These are phyloP conservation scores for Saccharata proteae DNA, from an alignment of 2,329 filamentous ascomycete genomes.

Conservation along the genomic window DNA sequence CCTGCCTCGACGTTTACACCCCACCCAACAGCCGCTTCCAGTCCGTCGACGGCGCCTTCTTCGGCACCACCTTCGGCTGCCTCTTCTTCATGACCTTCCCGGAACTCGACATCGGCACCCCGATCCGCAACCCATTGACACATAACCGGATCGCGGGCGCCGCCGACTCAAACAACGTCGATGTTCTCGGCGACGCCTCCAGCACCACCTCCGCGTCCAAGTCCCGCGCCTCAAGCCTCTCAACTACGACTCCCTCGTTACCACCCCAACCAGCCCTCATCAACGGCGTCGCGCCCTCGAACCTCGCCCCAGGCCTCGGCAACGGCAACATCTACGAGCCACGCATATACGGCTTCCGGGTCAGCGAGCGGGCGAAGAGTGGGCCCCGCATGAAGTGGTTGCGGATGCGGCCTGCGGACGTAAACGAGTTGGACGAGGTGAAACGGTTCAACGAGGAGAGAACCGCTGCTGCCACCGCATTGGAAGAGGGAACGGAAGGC, in stretches of 20 bases:
- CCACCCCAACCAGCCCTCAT: constrained; percentile 44
- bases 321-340: constrained; percentile 79
- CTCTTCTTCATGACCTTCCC: constrained; percentile 98
- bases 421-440: constrained; percentile 72
- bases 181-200: constrained; percentile 20
- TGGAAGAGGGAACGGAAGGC: constrained; percentile 22
- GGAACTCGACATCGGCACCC: constrained; percentile 73
- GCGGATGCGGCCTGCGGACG: constrained; percentile 66
- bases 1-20: constrained; percentile 92
- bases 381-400: constrained; percentile 97
- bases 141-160: constrained; percentile 29
- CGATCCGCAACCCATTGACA: constrained; percentile 44
- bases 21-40: constrained; percentile 96
- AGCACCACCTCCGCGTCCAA: constrained; percentile 21
- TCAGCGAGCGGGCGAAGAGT: constrained; percentile 78
- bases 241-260: constrained; percentile 18
- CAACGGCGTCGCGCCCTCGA: constrained; percentile 77
- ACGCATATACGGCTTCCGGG: constrained; percentile 90
- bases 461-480: constrained; percentile 3
- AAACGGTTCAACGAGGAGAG: constrained; percentile 30
- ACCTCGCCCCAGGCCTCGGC: constrained; percentile 81
- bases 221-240: constrained; percentile 19
- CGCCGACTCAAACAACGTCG: constrained; percentile 14
- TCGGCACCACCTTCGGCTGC: constrained; percentile 91
- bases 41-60: constrained; percentile 94